Percentiles rank a stretch among this genome's conserved stretches.
These are phyloP conservation scores for Paramicrosporidium saccamoebae DNA, from an alignment of 371 early-diverging fungal genomes.

Conservation along the genomic window DNA sequence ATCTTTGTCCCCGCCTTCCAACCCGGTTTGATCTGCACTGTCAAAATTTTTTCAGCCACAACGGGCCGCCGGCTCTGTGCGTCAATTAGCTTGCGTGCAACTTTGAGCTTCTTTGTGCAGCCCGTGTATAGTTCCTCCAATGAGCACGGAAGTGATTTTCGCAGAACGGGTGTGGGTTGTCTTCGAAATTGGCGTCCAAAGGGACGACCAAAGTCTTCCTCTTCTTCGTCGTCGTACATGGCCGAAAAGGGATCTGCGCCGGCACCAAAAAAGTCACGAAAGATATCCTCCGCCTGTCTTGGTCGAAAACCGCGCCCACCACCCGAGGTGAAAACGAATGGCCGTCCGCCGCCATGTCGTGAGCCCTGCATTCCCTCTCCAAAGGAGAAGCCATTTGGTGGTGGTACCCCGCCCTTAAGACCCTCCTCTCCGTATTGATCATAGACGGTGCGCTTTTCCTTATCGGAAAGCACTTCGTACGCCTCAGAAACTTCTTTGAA, in stretches of 20 bases:
- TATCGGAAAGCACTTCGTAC: slow-evolving; percentile 74
- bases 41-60: slow-evolving; percentile 40
- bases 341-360: slow-evolving; percentile 13
- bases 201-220: slow-evolving; percentile 10
- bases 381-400: slow-evolving; percentile 8
- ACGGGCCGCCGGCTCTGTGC: slow-evolving; percentile 11
- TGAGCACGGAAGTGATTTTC: slow-evolving; percentile 21
- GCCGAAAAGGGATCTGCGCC: slow-evolving; percentile 5
- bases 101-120: slow-evolving; percentile 58
- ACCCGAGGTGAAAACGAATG: slow-evolving; percentile 11
- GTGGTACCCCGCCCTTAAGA: slow-evolving; percentile 18
- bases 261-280: slow-evolving; percentile 39
- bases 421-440: slow-evolving; percentile 74
- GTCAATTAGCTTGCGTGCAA: slow-evolving; percentile 27
- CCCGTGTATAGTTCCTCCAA: slow-evolving; percentile 81
- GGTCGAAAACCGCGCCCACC: slow-evolving; percentile 20
- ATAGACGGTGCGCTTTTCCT: slow-evolving; percentile 43
- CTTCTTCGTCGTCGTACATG: slow-evolving; percentile 11
- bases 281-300: slow-evolving; percentile 68
- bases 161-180: slow-evolving; percentile 2
- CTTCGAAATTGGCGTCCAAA: too few relatives aligned
- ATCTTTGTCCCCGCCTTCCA: slow-evolving; percentile 96
- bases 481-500: slow-evolving; percentile 59
- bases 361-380: slow-evolving; percentile 10
- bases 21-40: slow-evolving; percentile 67